phyloP scores from a whole-genome alignment of 1,284 basidiomycete species.

The Tremellales sp. region DNA sequence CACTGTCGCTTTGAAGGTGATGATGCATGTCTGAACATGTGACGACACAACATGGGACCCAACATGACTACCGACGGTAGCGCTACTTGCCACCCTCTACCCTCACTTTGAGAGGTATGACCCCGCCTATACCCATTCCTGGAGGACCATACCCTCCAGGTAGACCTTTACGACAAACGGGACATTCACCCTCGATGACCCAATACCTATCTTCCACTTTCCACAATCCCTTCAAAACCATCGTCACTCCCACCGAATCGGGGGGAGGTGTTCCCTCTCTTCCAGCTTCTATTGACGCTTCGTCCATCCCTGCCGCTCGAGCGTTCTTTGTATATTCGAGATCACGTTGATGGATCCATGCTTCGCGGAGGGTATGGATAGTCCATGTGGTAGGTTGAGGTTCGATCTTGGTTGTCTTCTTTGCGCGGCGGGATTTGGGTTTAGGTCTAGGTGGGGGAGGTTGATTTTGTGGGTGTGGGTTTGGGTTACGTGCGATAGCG shows the following conservation, averaged over 20 bases:
- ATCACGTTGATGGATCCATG: slow-evolving; percentile 3
- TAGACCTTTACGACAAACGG: slow-evolving; percentile 24
- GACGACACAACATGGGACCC: not conserved
- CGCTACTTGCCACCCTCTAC: slow-evolving; percentile 2
- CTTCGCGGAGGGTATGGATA: slow-evolving; percentile 13
- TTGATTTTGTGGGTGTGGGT: slow-evolving; percentile 21
- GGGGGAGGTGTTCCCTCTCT: slow-evolving; percentile 4
- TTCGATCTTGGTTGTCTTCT: not conserved
- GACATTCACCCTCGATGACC: slow-evolving; percentile 46
- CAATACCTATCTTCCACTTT: slow-evolving; percentile 18
- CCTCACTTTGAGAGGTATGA: slow-evolving; percentile 9
- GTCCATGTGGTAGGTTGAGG: slow-evolving; percentile 30
- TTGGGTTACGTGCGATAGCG: slow-evolving; percentile 33
- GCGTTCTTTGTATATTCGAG: slow-evolving; percentile 2
- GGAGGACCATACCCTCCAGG: slow-evolving; percentile 17
- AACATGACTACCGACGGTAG: not conserved
- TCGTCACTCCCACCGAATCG: slow-evolving; percentile 17
- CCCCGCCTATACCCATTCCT: slow-evolving; percentile 10
- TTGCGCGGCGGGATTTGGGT: not conserved
- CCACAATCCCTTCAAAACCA: slow-evolving; percentile 37
- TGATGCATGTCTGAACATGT: too few relatives aligned
- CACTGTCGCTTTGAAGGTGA: too few relatives aligned
- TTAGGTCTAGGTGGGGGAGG: not conserved
- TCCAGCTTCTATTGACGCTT: slow-evolving; percentile 5
- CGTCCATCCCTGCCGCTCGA: not conserved